Evolutionary conservation across 2,329 filamentous ascomycete genomes (phyloP).

Genomic region (Colletotrichum agaves): DNA sequence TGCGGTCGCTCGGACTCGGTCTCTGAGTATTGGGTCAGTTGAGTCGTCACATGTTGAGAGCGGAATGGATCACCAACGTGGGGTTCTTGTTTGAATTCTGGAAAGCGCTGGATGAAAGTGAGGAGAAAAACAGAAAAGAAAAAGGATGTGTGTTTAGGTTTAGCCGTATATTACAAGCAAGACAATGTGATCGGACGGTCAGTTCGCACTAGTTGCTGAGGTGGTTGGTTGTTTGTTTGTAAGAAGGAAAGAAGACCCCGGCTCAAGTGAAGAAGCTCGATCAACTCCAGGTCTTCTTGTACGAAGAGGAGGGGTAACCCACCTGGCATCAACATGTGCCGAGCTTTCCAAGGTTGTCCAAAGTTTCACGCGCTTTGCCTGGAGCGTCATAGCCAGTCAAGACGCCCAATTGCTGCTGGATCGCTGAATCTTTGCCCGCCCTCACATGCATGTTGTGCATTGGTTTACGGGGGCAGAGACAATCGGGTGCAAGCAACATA

Average conservation of each 20-base stretch:
- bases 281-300: slow-evolving; percentile 27
- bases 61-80: slow-evolving; percentile 21
- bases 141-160: neutral
- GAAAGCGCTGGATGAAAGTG: neutral
- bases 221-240: slow-evolving; percentile 4
- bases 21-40: slow-evolving; percentile 18
- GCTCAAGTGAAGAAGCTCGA: neutral
- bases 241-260: neutral
- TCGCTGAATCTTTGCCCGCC: slow-evolving; percentile 22
- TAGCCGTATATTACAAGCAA: slow-evolving; percentile 12
- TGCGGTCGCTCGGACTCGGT: slow-evolving; percentile 21
- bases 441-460: slow-evolving; percentile 35
- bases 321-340: slow-evolving; percentile 35
- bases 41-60: slow-evolving; percentile 22
- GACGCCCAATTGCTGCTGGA: slow-evolving; percentile 19
- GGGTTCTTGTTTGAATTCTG: slow-evolving; percentile 9
- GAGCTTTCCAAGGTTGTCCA: slow-evolving; percentile 32
- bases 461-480: slow-evolving; percentile 22
- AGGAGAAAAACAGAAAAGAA: neutral
- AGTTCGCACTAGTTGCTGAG: neutral
- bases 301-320: slow-evolving; percentile 30
- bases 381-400: slow-evolving; percentile 12
- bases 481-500: slow-evolving; percentile 9
- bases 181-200: neutral
- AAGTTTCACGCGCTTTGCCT: slow-evolving; percentile 26